A percentile compares a stretch with the other conserved stretches of the same genome.
Evolutionary conservation across 2,329 filamentous ascomycete species (phyloP).

Genomic region (Arthroderma sp.): DNA sequence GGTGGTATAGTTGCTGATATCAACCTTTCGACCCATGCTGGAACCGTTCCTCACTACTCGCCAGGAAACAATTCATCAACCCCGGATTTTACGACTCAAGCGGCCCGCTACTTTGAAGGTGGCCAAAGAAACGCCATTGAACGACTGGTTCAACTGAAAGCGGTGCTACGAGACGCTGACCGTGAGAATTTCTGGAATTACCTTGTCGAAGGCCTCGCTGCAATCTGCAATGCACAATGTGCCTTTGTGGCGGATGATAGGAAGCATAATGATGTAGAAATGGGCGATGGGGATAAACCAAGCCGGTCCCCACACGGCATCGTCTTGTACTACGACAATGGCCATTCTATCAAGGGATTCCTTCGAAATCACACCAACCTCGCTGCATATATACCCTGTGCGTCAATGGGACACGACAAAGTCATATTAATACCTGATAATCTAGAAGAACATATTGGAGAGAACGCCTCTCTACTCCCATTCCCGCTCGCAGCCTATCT

Average conservation of each 20-base stretch:
- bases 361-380: conserved; percentile 49
- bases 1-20: too few species aligned
- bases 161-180: conserved; percentile 38
- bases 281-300: conserved; percentile 25
- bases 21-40: too few species aligned
- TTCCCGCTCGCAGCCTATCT: conserved; percentile 54
- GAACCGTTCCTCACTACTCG: too few species aligned
- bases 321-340: conserved; percentile 54
- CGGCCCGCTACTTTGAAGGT: conserved; percentile 23
- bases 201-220: conserved; percentile 51
- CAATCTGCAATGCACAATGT: conserved; percentile 52
- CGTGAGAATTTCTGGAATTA: conserved; percentile 51
- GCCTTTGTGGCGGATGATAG: conserved; percentile 52
- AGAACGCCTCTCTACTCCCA: conserved; percentile 44
- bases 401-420: conserved; percentile 59
- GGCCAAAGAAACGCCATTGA: conserved; percentile 50
- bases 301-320: too few species aligned
- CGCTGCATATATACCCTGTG: conserved; percentile 51
- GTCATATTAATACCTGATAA: conserved; percentile 54
- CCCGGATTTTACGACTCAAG: not conserved
- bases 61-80: too few species aligned
- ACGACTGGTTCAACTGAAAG: conserved; percentile 47
- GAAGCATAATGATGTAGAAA: conserved; percentile 39
- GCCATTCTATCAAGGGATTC: conserved; percentile 32
- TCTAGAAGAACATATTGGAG: conserved; percentile 44